These are phyloP conservation scores for Globisporangium uncinulatum DNA, from an alignment of 352 stramenopile genomes.

Conservation along the genomic window DNA sequence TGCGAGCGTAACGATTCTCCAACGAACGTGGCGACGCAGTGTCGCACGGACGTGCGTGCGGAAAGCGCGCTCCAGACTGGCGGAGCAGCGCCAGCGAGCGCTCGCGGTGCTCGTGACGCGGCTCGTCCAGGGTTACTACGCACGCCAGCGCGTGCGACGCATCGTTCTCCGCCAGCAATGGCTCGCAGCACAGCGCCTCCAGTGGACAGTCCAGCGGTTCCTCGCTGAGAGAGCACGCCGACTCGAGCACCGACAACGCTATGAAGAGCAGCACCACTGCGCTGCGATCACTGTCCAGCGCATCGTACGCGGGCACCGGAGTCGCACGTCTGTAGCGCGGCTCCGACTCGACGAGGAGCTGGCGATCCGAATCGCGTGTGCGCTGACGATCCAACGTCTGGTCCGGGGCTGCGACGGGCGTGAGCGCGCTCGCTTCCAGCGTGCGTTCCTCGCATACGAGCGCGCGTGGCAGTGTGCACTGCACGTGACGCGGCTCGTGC, in stretches of 20 bases:
- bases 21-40: constrained; percentile 29
- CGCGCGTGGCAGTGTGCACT: constrained; percentile 26
- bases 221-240: constrained; percentile 28
- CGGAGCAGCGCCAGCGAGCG: constrained; percentile 18
- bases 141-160: constrained; percentile 33
- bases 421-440: constrained; percentile 20
- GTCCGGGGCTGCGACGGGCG: constrained; percentile 40
- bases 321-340: constrained; percentile 20
- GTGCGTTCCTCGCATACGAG: constrained; percentile 22
- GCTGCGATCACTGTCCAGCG: constrained; percentile 41
- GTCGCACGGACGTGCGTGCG: constrained; percentile 14
- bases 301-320: constrained; percentile 25
- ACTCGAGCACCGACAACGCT: constrained; percentile 6
- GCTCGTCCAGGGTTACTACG: constrained; percentile 43
- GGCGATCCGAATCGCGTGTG: constrained; percentile 35
- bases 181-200: constrained; percentile 29
- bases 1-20: constrained; percentile 19
- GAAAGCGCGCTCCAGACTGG: constrained; percentile 22
- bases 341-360: constrained; percentile 33
- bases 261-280: constrained; percentile 8
- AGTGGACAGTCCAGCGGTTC: constrained; percentile 26
- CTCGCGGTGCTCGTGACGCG: constrained; percentile 22
- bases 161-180: constrained; percentile 24
- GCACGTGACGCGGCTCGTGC: constrained; percentile 44
- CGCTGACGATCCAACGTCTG: constrained; percentile 45